Evolutionary conservation across 2,329 filamentous ascomycete species (phyloP).

Genomic region (Ascocoryne sarcoides): DNA sequence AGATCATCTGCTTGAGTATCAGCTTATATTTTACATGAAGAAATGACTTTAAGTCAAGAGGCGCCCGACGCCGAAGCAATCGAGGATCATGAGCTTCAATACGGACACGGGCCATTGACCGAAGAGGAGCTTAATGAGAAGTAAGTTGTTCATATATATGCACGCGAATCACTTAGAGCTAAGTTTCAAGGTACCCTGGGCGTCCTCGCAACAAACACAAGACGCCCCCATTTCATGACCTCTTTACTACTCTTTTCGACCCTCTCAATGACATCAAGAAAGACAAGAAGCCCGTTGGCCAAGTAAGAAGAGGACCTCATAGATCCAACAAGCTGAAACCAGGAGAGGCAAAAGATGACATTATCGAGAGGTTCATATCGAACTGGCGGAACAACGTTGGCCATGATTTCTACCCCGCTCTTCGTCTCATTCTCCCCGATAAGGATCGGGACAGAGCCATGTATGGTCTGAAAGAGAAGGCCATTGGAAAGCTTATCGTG

Average conservation of each 20-base stretch:
- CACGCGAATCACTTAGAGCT: too few species aligned
- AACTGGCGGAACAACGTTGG: slow-evolving; percentile 85
- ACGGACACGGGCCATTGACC: slow-evolving; percentile 34
- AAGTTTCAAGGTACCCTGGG: slow-evolving; percentile 58
- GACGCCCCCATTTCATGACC: slow-evolving; percentile 73
- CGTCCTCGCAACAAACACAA: slow-evolving; percentile 71
- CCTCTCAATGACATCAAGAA: slow-evolving; percentile 72
- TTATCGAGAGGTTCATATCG: slow-evolving; percentile 79
- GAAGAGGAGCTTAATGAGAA: slow-evolving; percentile 19
- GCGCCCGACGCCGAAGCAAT: slow-evolving; percentile 19
- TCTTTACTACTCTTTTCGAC: slow-evolving; percentile 74
- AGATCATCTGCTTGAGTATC: neutral
- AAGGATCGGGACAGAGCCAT: slow-evolving; percentile 88
- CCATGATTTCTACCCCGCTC: slow-evolving; percentile 83
- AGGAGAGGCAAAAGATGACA: slow-evolving; percentile 68
- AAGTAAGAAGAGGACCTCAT: slow-evolving; percentile 51
- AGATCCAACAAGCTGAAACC: slow-evolving; percentile 52
- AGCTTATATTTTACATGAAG: neutral
- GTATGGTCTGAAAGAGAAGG: slow-evolving; percentile 89
- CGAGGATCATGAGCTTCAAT: slow-evolving; percentile 39
- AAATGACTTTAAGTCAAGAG: slow-evolving; percentile 4
- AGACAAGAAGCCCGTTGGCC: slow-evolving; percentile 39
- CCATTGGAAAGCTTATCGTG: slow-evolving; percentile 82
- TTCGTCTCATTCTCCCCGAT: slow-evolving; percentile 84
- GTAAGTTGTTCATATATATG: slow-evolving; percentile 16